phyloP scores from a whole-genome alignment of 2,329 filamentous ascomycete genomes.

The Colletotrichum cuscutae region DNA sequence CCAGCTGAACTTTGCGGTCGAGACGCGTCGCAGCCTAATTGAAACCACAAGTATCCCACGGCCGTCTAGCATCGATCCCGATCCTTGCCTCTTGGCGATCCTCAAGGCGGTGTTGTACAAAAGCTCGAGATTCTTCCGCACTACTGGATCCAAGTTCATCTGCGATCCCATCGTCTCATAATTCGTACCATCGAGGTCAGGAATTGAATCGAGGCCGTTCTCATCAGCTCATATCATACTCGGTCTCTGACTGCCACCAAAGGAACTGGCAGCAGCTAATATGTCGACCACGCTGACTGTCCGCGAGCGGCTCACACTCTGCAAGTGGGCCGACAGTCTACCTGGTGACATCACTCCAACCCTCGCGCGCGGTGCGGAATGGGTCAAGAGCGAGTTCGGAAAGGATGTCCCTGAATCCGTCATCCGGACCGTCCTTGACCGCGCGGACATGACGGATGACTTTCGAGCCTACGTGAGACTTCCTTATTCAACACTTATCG shows the following conservation, averaged over 20 bases:
- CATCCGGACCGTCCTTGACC: not conserved
- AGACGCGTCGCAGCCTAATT: slow-evolving; percentile 6
- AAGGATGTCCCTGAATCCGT: slow-evolving; percentile 5
- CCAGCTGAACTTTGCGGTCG: not conserved
- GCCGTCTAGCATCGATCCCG: not conserved
- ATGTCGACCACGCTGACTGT: slow-evolving; percentile 9
- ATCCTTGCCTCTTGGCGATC: not conserved
- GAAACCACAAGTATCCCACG: not conserved
- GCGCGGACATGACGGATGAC: not conserved
- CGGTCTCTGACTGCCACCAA: not conserved
- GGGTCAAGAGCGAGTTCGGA: slow-evolving; percentile 3
- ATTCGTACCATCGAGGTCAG: not conserved
- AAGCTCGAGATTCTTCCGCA: too few relatives aligned
- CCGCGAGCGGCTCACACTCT: slow-evolving; percentile 3
- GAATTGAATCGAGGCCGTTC: not conserved
- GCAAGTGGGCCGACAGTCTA: not conserved
- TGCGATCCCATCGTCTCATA: not conserved
- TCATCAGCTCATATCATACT: not conserved
- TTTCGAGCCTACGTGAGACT: slow-evolving; percentile 2
- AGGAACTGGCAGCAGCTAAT: not conserved
- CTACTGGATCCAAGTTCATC: not conserved
- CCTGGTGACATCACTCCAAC: slow-evolving; percentile 3
- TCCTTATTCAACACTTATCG: not conserved
- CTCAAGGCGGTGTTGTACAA: too few relatives aligned
- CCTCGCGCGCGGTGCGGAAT: slow-evolving; percentile 4